Evolutionary conservation across 139 green algal genomes (phyloP).

Genomic region (Tetradesmus obliquus): DNA sequence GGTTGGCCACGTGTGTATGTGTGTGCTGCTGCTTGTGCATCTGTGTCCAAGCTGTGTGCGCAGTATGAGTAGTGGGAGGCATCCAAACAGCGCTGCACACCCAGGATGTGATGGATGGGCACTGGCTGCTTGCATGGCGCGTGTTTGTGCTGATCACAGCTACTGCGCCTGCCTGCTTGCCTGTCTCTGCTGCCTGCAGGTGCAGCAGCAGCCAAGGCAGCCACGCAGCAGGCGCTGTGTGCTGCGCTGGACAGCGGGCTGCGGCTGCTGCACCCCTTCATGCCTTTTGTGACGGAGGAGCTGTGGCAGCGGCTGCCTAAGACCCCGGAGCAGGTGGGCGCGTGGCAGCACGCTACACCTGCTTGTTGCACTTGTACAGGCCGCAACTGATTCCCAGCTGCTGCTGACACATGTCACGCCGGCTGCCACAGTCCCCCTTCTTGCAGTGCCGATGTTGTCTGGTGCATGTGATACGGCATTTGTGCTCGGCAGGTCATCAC

Average conservation of each 20-base stretch:
- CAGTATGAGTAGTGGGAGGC: neutral
- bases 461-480: neutral
- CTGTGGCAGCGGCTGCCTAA: slow-evolving; percentile 87
- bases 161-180: neutral
- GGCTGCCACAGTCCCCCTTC: slow-evolving; percentile 24
- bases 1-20: neutral
- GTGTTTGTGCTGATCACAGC: neutral
- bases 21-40: neutral
- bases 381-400: slow-evolving; percentile 64
- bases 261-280: slow-evolving; percentile 96
- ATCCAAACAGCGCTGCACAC: too few relatives aligned
- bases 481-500: slow-evolving; percentile 51
- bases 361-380: slow-evolving; percentile 37
- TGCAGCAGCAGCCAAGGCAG: slow-evolving; percentile 65
- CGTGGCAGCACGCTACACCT: slow-evolving; percentile 47
- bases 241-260: slow-evolving; percentile 89
- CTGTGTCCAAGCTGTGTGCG: neutral
- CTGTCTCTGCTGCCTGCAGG: neutral
- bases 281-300: slow-evolving; percentile 98
- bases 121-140: too few relatives aligned
- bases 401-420: slow-evolving; percentile 94
- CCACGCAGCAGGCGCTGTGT: slow-evolving; percentile 81
- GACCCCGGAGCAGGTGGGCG: slow-evolving; percentile 52
- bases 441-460: slow-evolving; percentile 20
- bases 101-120: too few relatives aligned